Percentiles rank a stretch among this genome's conserved stretches.
phyloP scores from a whole-genome alignment of 2,329 filamentous ascomycete species.

The Hymenoscyphus scutula region DNA sequence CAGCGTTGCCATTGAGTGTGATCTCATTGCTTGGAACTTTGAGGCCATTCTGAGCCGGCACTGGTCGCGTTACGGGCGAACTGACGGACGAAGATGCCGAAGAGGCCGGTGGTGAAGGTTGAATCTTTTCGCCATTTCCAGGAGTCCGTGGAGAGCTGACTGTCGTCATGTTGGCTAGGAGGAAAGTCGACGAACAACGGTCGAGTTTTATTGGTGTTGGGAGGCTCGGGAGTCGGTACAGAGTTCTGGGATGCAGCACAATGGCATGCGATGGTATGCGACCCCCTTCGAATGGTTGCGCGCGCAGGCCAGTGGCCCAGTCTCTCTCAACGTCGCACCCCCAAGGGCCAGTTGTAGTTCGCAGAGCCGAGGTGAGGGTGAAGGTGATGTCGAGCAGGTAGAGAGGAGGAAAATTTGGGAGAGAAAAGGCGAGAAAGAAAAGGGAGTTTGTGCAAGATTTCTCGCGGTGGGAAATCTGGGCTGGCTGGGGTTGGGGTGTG shows the following conservation, averaged over 20 bases:
- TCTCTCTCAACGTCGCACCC: neutral
- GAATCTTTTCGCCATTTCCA: constrained; percentile 22
- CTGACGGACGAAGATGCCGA: constrained; percentile 28
- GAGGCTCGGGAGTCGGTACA: constrained; percentile 6
- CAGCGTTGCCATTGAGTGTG: constrained; percentile 31
- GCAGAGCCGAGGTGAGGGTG: neutral
- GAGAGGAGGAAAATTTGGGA: neutral
- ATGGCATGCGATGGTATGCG: neutral
- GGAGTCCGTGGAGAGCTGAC: constrained; percentile 28
- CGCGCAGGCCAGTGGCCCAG: neutral
- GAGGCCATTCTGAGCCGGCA: constrained; percentile 26
- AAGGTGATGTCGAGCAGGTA: neutral
- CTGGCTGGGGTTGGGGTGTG: neutral
- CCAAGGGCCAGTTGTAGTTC: neutral
- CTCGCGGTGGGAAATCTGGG: neutral
- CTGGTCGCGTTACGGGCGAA: constrained; percentile 30
- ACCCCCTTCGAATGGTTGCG: neutral
- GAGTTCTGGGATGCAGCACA: neutral
- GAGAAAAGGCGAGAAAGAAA: neutral
- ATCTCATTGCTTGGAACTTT: constrained; percentile 31
- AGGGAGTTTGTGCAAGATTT: constrained; percentile 1
- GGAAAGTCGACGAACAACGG: neutral
- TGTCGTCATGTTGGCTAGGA: constrained; percentile 30
- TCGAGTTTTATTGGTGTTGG: neutral
- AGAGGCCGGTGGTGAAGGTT: constrained; percentile 29